phyloP scores from a whole-genome alignment of 257 asterid species.

The Fraxinus quadrangulata region DNA sequence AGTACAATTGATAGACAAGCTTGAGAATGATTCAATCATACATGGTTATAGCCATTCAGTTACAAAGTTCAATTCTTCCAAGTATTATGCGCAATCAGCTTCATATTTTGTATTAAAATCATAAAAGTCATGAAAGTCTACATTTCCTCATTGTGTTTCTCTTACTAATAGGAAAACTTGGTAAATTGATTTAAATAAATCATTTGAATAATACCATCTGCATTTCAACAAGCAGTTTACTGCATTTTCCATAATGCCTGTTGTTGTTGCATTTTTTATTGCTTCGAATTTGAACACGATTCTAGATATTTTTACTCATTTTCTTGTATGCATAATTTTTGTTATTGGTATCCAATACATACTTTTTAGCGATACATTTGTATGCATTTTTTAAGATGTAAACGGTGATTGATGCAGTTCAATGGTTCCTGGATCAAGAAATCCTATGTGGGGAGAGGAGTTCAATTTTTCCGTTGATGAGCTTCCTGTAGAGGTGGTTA shows the following conservation, averaged over 20 bases:
- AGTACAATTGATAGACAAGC: background rate
- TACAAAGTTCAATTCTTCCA: background rate
- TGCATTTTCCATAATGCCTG: background rate
- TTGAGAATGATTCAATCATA: background rate
- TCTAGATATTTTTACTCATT: background rate
- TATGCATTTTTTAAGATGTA: slow-evolving; percentile 3
- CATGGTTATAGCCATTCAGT: background rate
- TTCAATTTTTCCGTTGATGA: slow-evolving; percentile 82
- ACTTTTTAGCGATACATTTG: slow-evolving; percentile 20
- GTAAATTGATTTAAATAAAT: background rate
- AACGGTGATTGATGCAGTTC: slow-evolving; percentile 59
- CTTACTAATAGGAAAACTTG: background rate
- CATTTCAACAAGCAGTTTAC: background rate
- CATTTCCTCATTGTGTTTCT: background rate
- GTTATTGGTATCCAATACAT: slow-evolving; percentile 3
- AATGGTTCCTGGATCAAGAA: slow-evolving; percentile 96
- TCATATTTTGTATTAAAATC: background rate
- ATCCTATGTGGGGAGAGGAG: slow-evolving; percentile 98
- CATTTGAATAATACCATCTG: background rate
- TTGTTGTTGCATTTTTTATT: slow-evolving; percentile 14
- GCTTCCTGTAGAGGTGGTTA: slow-evolving; percentile 81
- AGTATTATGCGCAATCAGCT: background rate
- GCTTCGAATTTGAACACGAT: background rate
- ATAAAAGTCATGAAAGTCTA: background rate
- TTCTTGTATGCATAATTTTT: slow-evolving; percentile 13